Evolutionary conservation across 176 grass and related monocot species (phyloP).

Genomic region (Bothriochloa decipiens): DNA sequence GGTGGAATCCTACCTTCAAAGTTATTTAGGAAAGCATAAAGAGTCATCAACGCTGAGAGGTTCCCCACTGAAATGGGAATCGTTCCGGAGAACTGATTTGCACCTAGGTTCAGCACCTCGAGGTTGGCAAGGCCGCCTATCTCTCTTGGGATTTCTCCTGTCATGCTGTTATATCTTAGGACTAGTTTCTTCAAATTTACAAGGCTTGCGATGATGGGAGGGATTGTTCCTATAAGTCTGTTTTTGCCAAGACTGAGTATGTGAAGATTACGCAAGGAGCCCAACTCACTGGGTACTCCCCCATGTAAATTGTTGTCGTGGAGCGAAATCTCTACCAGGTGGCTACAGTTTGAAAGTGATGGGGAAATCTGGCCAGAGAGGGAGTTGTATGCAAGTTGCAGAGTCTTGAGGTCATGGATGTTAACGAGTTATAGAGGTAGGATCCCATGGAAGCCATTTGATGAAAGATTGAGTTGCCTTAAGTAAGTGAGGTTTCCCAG

Average conservation of each 20-base stretch:
- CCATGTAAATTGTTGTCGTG: neutral
- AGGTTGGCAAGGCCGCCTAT: constrained; percentile 25
- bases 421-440: neutral
- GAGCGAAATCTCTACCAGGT: neutral
- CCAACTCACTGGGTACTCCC: neutral
- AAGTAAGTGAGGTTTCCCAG: constrained; percentile 1
- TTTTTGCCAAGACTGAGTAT: constrained; percentile 1
- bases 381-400: neutral
- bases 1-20: constrained; percentile 29
- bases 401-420: neutral
- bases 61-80: constrained; percentile 31
- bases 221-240: constrained; percentile 3
- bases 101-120: neutral
- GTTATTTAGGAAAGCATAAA: neutral
- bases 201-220: neutral
- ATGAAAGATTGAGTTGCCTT: neutral
- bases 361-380: neutral
- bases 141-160: constrained; percentile 11
- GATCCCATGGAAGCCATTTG: neutral
- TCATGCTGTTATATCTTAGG: constrained; percentile 5
- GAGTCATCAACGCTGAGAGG: neutral
- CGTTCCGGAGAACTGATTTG: constrained; percentile 13
- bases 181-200: neutral
- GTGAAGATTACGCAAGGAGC: neutral
- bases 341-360: neutral